Base-by-base conservation (phyloP, 1,139 yeast genomes). In the Pneumocystis oryctolagi region DNA sequence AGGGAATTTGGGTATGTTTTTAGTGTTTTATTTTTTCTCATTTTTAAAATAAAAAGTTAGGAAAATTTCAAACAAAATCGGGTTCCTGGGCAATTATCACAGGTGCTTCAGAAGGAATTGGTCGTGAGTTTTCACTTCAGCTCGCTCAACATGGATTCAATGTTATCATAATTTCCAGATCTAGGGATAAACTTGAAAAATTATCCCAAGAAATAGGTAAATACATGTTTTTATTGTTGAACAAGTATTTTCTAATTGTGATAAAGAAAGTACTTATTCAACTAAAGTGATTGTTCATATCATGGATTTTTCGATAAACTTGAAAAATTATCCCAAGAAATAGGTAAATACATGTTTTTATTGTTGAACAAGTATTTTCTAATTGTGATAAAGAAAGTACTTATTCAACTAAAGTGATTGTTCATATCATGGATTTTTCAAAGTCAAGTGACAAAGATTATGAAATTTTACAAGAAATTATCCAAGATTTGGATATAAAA, bases 31-130 rank as follows among this genome's bases (percentile, higher is more conserved):
- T 16, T 37, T 9, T 2, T 25, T 5, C 14, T 47, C 25, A 5
- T 47, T 25, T 47, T 28, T 47, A 47, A 47, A 16, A 47, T 2
- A 47, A 47, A 1, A 47, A 47, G 55, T 5, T 47, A 9, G 30
- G 25, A 25, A 47, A 14, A 14, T 47, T 47, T 25, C 55, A 47
- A 47, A 47, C 31, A 47, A 70, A 66, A 69, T 76, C 76, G 61
- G 84, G 82, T 37, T 76, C 80, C 64, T 89, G 96, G 95, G 97
- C 97, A 6, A 86, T 92, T 40, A 81, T 92, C 32, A 92, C 98
- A 5, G 99, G 99, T 65, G 95, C 97, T 5, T 88, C 97, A 61
- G 98, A 92, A 73, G 98, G 99, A 57, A 86, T 92, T 71, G 99
- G 99, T 65, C 89, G 89, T 72, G 96, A 92, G 73, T 92, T 82